Percentiles rank a stretch among this genome's conserved stretches.
Evolutionary conservation across 257 asterid genomes (phyloP).

Genomic region (Rubia yunnanensis): DNA sequence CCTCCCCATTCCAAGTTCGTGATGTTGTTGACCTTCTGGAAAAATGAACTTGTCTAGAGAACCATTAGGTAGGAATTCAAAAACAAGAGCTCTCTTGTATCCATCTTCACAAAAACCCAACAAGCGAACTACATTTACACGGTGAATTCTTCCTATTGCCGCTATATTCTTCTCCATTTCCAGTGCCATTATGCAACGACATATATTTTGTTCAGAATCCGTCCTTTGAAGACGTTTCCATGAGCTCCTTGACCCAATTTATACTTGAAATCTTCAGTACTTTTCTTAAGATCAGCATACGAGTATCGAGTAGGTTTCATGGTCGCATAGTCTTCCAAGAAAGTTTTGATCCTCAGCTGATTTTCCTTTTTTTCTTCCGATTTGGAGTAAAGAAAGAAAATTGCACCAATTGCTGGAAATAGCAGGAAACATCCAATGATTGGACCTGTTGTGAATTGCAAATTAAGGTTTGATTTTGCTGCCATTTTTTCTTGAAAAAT

Average conservation of each 20-base stretch:
- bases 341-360: not conserved
- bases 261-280: slow-evolving; percentile 14
- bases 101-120: not conserved
- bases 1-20: not conserved
- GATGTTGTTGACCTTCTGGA: not conserved
- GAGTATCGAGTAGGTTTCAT: slow-evolving; percentile 3
- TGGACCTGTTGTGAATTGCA: not conserved
- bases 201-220: not conserved
- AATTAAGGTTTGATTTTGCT: not conserved
- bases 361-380: not conserved
- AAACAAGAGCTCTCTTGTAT: not conserved
- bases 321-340: not conserved
- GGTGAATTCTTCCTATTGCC: not conserved
- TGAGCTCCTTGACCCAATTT: slow-evolving; percentile 38
- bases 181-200: not conserved
- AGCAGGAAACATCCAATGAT: not conserved
- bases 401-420: not conserved
- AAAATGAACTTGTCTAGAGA: not conserved
- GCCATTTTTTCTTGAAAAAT: not conserved
- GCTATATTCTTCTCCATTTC: not conserved
- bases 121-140: not conserved
- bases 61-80: not conserved
- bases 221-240: slow-evolving; percentile 15
- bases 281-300: not conserved
- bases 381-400: not conserved